Base-by-base conservation (phyloP, 805 yeast genomes). In the Clavispora santaluciae region DNA sequence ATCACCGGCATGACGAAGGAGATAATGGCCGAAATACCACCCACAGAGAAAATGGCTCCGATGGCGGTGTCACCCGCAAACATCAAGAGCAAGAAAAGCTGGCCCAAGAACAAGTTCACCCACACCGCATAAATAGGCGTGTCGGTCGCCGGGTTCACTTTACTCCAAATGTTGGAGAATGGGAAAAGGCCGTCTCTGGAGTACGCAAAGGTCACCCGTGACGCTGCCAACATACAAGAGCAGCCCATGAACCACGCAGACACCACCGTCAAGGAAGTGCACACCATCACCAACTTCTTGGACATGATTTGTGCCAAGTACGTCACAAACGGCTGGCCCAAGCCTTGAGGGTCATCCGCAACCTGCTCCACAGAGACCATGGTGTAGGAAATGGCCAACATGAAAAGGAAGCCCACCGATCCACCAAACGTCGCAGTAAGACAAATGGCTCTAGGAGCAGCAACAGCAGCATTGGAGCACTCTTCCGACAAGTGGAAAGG, bases 401-500 rank as follows among this genome's bases (percentile, higher is more conserved):
- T 76, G 54, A 78, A 74, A 22, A 73, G 61, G 56, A 76, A 79
- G 3, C 83, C 84, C 41, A 79, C 52, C 8, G 66, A 24, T 34
- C 83, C 83, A 44, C 85, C 82, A 35, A 70, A 60, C 10, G 70
- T 53, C 7, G 81, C 68, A 13, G 84, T 79, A 59, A 79, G 59
- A 16, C 79, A 77, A 49, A 81, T 81, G 22, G 86, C 85, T 44
- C 72, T 69, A n/a, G 88, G 87, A 8, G 82, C 79, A 5, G 84
- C 85, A 11, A 66, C 60, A 25, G 75, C 64, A 6, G 86, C 84
- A 54, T 81, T 80, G 38, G 79, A 63, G 49, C 83, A 76, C 53
- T 83, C 89, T 61, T 82, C 90, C n/a, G 85, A 72, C 45, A 83
- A 64, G 53, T 83, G 88, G 66, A 81, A 83, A 0, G 88, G 85